phyloP scores from a whole-genome alignment of 352 stramenopile species.

The Pythium vanterpoolii region DNA sequence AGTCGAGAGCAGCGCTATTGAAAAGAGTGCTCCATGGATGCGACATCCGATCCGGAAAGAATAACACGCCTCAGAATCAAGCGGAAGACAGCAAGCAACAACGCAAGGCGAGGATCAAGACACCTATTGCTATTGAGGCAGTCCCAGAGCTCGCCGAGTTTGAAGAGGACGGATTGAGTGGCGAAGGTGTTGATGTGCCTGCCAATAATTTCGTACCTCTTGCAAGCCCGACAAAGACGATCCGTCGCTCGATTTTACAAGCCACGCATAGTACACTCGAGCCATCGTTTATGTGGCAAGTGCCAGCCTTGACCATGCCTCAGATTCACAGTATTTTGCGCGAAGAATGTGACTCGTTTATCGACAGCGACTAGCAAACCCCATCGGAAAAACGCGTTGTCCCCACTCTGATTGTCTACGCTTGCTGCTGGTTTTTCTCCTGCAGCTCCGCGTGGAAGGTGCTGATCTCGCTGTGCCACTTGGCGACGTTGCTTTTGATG shows the following conservation, averaged over 20 bases:
- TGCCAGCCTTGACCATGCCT: not conserved
- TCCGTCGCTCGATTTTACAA: not conserved
- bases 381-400: not conserved
- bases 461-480: slow-evolving; percentile 58
- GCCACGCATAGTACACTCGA: not conserved
- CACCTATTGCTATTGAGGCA: not conserved
- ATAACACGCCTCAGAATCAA: slow-evolving; percentile 7
- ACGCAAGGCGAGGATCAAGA: not conserved
- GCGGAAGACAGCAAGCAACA: slow-evolving; percentile 7
- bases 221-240: not conserved
- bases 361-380: not conserved
- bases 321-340: slow-evolving; percentile 13
- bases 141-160: slow-evolving; percentile 52
- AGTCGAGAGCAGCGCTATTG: slow-evolving; percentile 26
- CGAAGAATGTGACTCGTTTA: not conserved
- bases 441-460: slow-evolving; percentile 50
- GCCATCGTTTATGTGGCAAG: slow-evolving; percentile 9
- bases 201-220: not conserved
- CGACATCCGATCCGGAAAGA: slow-evolving; percentile 17
- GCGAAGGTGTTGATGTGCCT: too few relatives aligned
- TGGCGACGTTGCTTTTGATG: slow-evolving; percentile 55
- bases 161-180: slow-evolving; percentile 47
- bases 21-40: slow-evolving; percentile 31
- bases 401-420: slow-evolving; percentile 2
- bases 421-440: slow-evolving; percentile 34